Conservation (phyloP, 1,284 basidiomycete genomes). For the Mycena sp. region DNA sequence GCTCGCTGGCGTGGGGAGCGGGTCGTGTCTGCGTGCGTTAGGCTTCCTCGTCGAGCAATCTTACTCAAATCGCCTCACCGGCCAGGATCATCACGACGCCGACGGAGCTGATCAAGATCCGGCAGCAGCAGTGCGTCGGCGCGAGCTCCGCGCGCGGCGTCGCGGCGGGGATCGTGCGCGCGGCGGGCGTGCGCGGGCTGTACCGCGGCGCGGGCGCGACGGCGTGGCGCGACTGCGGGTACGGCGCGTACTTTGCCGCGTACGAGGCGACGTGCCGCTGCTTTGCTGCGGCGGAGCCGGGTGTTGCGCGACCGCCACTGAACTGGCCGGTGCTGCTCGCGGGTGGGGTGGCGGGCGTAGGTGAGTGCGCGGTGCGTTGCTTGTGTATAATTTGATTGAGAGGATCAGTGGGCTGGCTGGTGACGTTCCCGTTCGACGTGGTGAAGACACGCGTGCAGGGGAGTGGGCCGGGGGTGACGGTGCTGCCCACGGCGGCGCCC, state of each 20-base stretch:
- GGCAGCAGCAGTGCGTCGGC: conserved; percentile 69
- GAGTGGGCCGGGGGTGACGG: conserved; percentile 30
- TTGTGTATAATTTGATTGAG: conserved; percentile 34
- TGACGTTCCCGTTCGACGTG: conserved; percentile 87
- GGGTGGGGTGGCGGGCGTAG: conserved; percentile 81
- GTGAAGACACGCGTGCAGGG: conserved; percentile 89
- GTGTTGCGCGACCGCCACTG: conserved; percentile 48
- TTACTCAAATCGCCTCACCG: too few species aligned
- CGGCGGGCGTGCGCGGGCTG: conserved; percentile 71
- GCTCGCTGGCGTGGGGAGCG: conserved; percentile 81
- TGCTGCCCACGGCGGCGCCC: too few species aligned
- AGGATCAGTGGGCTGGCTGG: conserved; percentile 66
- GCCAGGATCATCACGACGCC: conserved; percentile 73
- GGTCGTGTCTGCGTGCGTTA: conserved; percentile 66
- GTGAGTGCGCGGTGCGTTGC: conserved; percentile 35
- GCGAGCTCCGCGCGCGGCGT: conserved; percentile 59
- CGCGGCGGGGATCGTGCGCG: conserved; percentile 60
- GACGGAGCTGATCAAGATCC: conserved; percentile 88
- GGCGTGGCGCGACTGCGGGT: conserved; percentile 78
- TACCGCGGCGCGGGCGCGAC: conserved; percentile 82
- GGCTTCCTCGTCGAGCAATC: neutral
- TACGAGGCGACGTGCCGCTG: conserved; percentile 83
- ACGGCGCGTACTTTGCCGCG: conserved; percentile 87
- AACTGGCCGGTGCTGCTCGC: conserved; percentile 80
- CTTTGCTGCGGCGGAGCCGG: conserved; percentile 58